Conservation (phyloP, 805 yeast species). For the Candida verbasci region DNA sequence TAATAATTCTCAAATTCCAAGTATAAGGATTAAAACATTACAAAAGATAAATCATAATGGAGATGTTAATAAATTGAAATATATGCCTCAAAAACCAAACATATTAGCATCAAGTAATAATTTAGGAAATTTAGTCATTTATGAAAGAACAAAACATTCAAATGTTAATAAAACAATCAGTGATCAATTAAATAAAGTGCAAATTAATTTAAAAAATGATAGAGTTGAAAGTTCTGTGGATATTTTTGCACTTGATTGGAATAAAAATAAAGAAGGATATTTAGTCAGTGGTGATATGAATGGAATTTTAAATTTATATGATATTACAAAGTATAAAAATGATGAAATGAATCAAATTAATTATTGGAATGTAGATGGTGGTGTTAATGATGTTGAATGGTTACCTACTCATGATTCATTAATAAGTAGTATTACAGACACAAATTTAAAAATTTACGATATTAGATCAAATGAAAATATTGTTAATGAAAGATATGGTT, state of each 20-base stretch:
- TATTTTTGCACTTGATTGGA: constrained; percentile 76
- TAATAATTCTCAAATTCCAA: constrained; percentile 22
- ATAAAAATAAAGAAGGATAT: constrained; percentile 53
- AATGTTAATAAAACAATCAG: constrained; percentile 25
- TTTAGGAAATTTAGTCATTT: constrained; percentile 59
- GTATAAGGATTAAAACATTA: constrained; percentile 24
- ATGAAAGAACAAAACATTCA: constrained; percentile 78
- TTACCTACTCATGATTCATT: constrained; percentile 55
- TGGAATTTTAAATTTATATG: constrained; percentile 66
- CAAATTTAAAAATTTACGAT: constrained; percentile 49
- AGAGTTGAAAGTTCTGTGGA: constrained; percentile 35
- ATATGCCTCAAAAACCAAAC: constrained; percentile 86
- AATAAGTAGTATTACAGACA: constrained; percentile 66
- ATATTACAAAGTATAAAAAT: constrained; percentile 42
- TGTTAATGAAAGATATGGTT: constrained; percentile 1
- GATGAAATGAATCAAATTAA: constrained; percentile 1
- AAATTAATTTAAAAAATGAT: constrained; percentile 42
- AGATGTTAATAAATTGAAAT: constrained; percentile 68
- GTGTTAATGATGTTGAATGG: constrained; percentile 75
- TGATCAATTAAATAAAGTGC: constrained; percentile 38
- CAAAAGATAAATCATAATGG: constrained; percentile 68
- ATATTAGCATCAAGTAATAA: constrained; percentile 68
- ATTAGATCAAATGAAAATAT: constrained; percentile 30
- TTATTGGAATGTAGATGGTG: constrained; percentile 16
- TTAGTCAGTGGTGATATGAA: constrained; percentile 59